Conservation (phyloP, 768 basidiomycete species). For the Pholiota conissans region DNA sequence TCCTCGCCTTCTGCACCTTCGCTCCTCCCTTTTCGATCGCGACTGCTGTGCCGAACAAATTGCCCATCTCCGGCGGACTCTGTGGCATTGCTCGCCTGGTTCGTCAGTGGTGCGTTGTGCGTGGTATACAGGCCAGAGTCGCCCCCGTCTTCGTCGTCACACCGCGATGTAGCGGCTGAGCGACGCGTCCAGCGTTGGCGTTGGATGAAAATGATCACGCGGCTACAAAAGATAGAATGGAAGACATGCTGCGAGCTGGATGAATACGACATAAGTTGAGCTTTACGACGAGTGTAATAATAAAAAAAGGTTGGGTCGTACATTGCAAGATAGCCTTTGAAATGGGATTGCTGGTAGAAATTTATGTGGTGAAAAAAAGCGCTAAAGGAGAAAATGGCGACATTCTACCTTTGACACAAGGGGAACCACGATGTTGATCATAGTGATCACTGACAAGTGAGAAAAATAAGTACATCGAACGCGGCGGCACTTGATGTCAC, state of each 20-base stretch:
- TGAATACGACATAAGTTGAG: not conserved
- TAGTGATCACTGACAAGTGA: constrained; percentile 28
- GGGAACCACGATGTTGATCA: constrained; percentile 41
- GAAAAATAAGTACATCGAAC: not conserved
- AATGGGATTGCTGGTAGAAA: not conserved
- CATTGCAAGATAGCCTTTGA: constrained; percentile 22
- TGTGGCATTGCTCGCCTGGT: not conserved
- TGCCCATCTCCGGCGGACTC: not conserved
- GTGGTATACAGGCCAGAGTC: not conserved
- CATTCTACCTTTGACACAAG: constrained; percentile 21
- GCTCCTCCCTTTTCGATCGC: not conserved
- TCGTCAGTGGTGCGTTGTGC: not conserved
- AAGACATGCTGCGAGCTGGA: constrained; percentile 41
- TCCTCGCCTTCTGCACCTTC: too few species aligned
- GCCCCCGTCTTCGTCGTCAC: not conserved
- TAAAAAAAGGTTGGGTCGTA: constrained; percentile 17
- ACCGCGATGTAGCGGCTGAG: constrained; percentile 17
- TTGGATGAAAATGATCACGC: constrained; percentile 41
- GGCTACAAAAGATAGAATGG: constrained; percentile 42
- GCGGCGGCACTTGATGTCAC: constrained; percentile 5
- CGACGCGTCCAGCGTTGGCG: constrained; percentile 23
- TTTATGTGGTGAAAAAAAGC: not conserved
- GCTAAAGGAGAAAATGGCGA: not conserved
- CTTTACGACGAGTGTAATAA: not conserved
- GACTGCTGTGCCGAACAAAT: not conserved